Evolutionary conservation across 1,284 basidiomycete species (phyloP).

Genomic region (Xanthoconium separans): DNA sequence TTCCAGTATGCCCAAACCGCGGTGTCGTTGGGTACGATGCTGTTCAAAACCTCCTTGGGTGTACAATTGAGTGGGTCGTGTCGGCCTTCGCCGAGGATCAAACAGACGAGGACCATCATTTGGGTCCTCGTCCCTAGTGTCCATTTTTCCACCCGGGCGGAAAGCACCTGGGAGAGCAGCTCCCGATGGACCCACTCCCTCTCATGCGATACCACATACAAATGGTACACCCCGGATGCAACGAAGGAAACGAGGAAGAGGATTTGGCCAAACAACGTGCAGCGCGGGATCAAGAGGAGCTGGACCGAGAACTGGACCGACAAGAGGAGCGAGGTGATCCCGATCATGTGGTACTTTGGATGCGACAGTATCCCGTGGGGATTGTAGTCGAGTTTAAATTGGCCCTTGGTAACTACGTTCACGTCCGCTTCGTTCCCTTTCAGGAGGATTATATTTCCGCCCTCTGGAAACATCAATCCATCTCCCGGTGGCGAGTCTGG

Average conservation of each 20-base stretch:
- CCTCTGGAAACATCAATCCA: constrained; percentile 18
- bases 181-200: constrained; percentile 21
- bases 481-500: constrained; percentile 23
- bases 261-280: constrained; percentile 31
- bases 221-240: constrained; percentile 30
- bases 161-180: constrained; percentile 19
- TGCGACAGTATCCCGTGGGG: constrained; percentile 9
- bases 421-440: constrained; percentile 27
- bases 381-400: constrained; percentile 27
- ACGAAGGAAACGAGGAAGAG: constrained; percentile 24
- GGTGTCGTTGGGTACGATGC: constrained; percentile 29
- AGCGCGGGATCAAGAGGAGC: constrained; percentile 25
- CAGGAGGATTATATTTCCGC: constrained; percentile 23
- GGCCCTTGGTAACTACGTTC: constrained; percentile 28
- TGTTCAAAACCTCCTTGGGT: constrained; percentile 1
- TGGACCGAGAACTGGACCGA: constrained; percentile 27
- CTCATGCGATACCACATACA: constrained; percentile 25
- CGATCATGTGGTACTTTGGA: constrained; percentile 14
- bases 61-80: background rate
- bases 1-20: constrained; percentile 28
- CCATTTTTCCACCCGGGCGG: constrained; percentile 11
- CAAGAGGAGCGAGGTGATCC: constrained; percentile 24
- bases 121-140: constrained; percentile 28
- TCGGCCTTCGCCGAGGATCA: constrained; percentile 14
- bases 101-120: constrained; percentile 28